Base-by-base conservation (phyloP, 805 yeast species). In the Yamadazyma nakazawae region DNA sequence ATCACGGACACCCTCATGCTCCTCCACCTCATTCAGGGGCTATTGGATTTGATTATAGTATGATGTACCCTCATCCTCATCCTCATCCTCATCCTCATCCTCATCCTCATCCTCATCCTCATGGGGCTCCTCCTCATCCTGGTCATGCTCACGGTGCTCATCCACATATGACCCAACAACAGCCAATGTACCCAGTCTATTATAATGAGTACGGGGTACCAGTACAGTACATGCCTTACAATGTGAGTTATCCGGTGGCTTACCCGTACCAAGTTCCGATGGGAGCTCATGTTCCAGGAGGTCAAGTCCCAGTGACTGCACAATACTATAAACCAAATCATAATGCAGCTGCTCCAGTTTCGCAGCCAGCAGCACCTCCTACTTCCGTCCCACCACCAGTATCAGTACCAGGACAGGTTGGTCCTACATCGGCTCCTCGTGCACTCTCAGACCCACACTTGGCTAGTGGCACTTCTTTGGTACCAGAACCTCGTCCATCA, bases 171-270 rank as follows among this genome's bases (percentile, higher is more conserved):
- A 19, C 37, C 5, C 37, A 34, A 16, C 37, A 34, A n/a, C 32
- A 37, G 21, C 46, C 40, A 8, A 38, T 43, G 28, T 36, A 42
- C 38, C 45, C 45, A 7, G 46, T 42, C 17, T 50, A 40, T 31
- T 49, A 46, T 43, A 48, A 41, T 34, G 50, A 47, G 47, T 47
- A 43, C 32, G 47, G 47, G 45, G 40, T 49, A 2, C 54, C 54
- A 34, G 43, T 51, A 14, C 48, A 35, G 24, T 51, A 48, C 38
- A 19, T 48, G 17, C 45, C 45, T 10, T 45, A 45, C 30, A 45
- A 45, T 25, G 40, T 39, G 11, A 28, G 31, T n/a, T 45, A 39
- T 21, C 43, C 48, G 18, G 45, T 28, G 19, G 18, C 14, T 2
- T 43, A 43, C 16, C 43, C 43, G 12, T 39, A 34, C 14, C 48